Evolutionary conservation across 2,329 filamentous ascomycete species (phyloP).

Genomic region (Epicoccum nigrum): DNA sequence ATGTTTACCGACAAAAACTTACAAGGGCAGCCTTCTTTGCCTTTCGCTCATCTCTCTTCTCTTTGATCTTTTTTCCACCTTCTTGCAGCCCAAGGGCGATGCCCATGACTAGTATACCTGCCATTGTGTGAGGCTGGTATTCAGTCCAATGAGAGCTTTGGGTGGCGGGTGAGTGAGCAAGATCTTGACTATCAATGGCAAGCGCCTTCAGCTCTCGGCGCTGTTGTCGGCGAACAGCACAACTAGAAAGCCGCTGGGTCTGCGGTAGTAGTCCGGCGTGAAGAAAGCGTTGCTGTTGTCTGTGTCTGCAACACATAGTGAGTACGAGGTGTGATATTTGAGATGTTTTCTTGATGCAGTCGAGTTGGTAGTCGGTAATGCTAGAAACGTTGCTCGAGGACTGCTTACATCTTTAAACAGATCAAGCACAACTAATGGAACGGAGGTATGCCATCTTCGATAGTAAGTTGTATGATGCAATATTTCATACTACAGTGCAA

Average conservation of each 20-base stretch:
- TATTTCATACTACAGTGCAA: neutral
- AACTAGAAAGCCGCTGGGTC: neutral
- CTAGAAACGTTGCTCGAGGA: neutral
- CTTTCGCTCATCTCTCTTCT: slow-evolving; percentile 30
- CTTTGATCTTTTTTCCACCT: slow-evolving; percentile 29
- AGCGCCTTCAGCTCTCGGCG: slow-evolving; percentile 3
- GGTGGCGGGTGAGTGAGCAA: neutral
- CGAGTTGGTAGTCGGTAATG: neutral
- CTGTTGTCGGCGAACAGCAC: slow-evolving; percentile 7
- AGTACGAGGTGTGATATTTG: neutral
- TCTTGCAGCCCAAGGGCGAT: slow-evolving; percentile 30
- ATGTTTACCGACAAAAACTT: neutral
- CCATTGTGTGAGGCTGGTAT: slow-evolving; percentile 24
- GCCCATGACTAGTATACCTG: slow-evolving; percentile 26
- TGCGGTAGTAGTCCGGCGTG: neutral
- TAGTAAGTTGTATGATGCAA: neutral
- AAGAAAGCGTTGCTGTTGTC: neutral
- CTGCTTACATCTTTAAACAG: slow-evolving; percentile 9
- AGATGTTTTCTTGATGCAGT: neutral
- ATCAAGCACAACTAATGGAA: neutral
- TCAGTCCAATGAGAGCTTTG: neutral
- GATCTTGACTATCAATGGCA: neutral
- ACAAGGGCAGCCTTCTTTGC: slow-evolving; percentile 32
- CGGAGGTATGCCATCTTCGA: neutral
- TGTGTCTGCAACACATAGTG: slow-evolving; percentile 13